Evolutionary conservation across 352 stramenopile genomes (phyloP).

Genomic region (Globisporangium acanthophoron): DNA sequence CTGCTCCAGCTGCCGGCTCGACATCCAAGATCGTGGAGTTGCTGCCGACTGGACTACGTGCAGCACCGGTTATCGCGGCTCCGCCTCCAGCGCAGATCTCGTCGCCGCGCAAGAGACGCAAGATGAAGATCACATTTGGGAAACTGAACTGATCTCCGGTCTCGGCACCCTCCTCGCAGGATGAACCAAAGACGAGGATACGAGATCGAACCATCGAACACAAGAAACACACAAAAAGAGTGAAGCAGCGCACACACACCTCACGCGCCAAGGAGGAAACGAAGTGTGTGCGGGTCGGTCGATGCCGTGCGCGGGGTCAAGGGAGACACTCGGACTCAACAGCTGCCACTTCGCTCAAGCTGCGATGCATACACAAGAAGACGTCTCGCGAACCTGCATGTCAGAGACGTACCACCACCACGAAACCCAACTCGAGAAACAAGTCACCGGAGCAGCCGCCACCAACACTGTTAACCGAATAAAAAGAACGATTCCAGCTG

Average conservation of each 20-base stretch:
- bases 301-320: not conserved
- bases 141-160: conserved; percentile 72
- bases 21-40: not conserved
- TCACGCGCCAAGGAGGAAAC: not conserved
- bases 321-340: not conserved
- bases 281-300: not conserved
- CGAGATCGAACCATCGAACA: not conserved
- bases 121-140: conserved; percentile 91
- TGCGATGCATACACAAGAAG: not conserved
- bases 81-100: conserved; percentile 31
- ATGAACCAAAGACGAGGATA: conserved; percentile 7
- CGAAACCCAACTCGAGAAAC: not conserved
- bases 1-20: conserved; percentile 18
- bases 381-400: not conserved
- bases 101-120: conserved; percentile 84
- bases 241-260: not conserved
- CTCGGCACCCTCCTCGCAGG: conserved; percentile 10
- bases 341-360: not conserved
- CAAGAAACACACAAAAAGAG: conserved; percentile 16
- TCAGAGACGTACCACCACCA: not conserved
- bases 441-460: conserved; percentile 2
- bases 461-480: conserved; percentile 3
- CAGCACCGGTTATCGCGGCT: conserved; percentile 26
- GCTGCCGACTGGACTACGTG: conserved; percentile 15
- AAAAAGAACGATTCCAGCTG: conserved; percentile 61